Percentiles rank a stretch among this genome's conserved stretches.
Conservation (phyloP, 1,139 yeast genomes). For the Insectozyma bohioensis region DNA sequence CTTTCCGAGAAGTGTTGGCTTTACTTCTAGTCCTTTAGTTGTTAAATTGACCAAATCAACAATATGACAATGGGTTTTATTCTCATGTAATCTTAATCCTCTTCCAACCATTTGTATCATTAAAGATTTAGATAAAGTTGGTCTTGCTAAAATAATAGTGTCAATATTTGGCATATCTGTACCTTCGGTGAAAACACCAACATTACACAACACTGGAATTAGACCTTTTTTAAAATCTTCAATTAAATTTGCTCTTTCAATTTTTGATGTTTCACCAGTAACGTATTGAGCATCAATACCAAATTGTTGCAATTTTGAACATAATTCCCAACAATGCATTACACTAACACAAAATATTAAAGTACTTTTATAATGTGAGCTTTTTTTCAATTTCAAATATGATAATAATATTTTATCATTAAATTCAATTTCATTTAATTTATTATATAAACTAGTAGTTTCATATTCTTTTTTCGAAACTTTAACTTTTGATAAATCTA, state of each 20-base stretch:
- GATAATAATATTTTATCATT: constrained; percentile 36
- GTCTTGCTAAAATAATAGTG: constrained; percentile 74
- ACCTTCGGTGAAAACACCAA: constrained; percentile 92
- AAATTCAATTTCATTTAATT: constrained; percentile 50
- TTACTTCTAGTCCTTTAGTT: constrained; percentile 57
- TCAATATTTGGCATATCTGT: constrained; percentile 93
- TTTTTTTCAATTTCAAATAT: constrained; percentile 46
- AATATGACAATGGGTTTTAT: constrained; percentile 68
- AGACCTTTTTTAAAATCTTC: constrained; percentile 60
- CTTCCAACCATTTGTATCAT: constrained; percentile 90
- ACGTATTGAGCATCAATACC: constrained; percentile 77
- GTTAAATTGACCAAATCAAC: constrained; percentile 73
- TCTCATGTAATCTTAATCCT: constrained; percentile 66
- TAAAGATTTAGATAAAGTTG: constrained; percentile 72
- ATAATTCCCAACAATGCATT: constrained; percentile 59
- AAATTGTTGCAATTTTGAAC: constrained; percentile 50
- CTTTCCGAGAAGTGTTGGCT: constrained; percentile 55
- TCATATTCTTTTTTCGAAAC: constrained; percentile 54
- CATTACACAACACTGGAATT: constrained; percentile 77
- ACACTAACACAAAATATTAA: constrained; percentile 78
- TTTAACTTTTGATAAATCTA: constrained; percentile 36
- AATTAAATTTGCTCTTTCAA: constrained; percentile 53
- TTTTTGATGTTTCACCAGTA: constrained; percentile 60
- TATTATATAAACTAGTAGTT: constrained; percentile 48
- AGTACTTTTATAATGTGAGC: constrained; percentile 54